Evolutionary conservation across 345 rosid species (phyloP), one percentile per base, ranked within the genome.

Genomic region (Geranium brycei): DNA sequence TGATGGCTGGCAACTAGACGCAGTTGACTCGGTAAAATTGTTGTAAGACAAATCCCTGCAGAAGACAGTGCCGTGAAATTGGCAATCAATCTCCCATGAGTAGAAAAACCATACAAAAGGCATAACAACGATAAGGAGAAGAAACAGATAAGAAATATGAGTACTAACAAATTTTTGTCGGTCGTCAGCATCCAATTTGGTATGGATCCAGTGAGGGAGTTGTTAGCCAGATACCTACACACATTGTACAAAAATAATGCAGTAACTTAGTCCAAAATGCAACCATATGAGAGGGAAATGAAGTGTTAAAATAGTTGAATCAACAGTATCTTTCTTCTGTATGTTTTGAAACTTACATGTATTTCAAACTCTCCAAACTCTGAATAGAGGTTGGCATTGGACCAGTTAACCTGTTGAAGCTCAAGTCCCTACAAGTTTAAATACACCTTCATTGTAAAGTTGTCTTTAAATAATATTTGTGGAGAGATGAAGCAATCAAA

Each of bases 371-470:
- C 0, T 1, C 0, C 63, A 73, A 65, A 55, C n/a, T 63, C 68
- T 40, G 14, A 51, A 86, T 65, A 23, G 69, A 11, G 7, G 32
- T 31, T 13, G 95, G 89, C 70, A 88, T 75, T 59, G 12, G 13
- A 63, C 88, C 92, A 0, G 75, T 81, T 76, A 93, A 69, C 73
- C 59, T 76, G 74, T 93, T 93, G 82, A 74, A 79, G 83, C 97
- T 85, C 68, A 90, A 65, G 75, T 93, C 97, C 71, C 99, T 93
- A 68, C 75, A 65, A 62, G 19, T 59, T 59, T 5, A 63, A 64
- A 35, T 51, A 13, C 18, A 59, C 40, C 17, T 38, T 30, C 23
- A 10, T 17, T 57, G 31, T 19, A 30, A 64, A 63, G 40, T 47
- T 47, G 13, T 47, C 15, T 47, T 17, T 11, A 60, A 63, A 6